These are phyloP conservation scores for Epichloe bromicola DNA, from an alignment of 2,329 filamentous ascomycete genomes.

Conservation along the genomic window DNA sequence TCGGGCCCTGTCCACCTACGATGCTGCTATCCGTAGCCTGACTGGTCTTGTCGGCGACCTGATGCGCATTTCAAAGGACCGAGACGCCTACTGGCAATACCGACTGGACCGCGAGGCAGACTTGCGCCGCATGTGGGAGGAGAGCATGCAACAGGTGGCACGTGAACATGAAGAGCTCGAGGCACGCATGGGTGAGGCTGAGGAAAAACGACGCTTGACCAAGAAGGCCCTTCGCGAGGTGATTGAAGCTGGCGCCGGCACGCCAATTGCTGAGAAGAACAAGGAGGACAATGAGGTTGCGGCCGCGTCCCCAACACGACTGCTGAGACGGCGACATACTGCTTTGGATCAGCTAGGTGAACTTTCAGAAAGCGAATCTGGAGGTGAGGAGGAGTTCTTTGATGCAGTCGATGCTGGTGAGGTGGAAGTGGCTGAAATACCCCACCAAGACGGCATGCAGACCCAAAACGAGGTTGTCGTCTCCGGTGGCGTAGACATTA, in stretches of 20 bases:
- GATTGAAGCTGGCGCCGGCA: constrained; percentile 41
- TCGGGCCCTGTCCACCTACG: constrained; percentile 74
- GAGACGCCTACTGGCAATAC: constrained; percentile 95
- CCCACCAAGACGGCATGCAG: constrained; percentile 31
- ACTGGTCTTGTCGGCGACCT: constrained; percentile 76
- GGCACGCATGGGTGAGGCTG: constrained; percentile 74
- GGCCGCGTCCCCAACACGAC: constrained; percentile 26
- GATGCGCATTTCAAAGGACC: constrained; percentile 81
- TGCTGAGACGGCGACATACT: constrained; percentile 44
- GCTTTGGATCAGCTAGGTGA: constrained; percentile 58
- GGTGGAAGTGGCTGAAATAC: constrained; percentile 65
- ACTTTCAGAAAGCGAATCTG: constrained; percentile 68
- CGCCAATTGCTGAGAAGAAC: constrained; percentile 15
- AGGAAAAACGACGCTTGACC: constrained; percentile 77
- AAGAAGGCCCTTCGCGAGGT: constrained; percentile 83
- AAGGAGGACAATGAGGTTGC: constrained; percentile 20
- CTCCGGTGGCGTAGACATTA: constrained; percentile 48
- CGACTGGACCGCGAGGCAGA: constrained; percentile 82
- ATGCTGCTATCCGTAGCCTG: constrained; percentile 77
- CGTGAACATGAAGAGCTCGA: constrained; percentile 88
- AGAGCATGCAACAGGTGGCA: constrained; percentile 96
- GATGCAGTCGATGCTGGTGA: constrained; percentile 91
- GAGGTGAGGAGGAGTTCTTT: constrained; percentile 87
- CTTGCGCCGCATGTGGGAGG: constrained; percentile 93
- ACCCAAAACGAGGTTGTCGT: constrained; percentile 26